These are phyloP conservation scores for Sicyos edulis DNA, from an alignment of 306 rosid species.

Conservation along the genomic window DNA sequence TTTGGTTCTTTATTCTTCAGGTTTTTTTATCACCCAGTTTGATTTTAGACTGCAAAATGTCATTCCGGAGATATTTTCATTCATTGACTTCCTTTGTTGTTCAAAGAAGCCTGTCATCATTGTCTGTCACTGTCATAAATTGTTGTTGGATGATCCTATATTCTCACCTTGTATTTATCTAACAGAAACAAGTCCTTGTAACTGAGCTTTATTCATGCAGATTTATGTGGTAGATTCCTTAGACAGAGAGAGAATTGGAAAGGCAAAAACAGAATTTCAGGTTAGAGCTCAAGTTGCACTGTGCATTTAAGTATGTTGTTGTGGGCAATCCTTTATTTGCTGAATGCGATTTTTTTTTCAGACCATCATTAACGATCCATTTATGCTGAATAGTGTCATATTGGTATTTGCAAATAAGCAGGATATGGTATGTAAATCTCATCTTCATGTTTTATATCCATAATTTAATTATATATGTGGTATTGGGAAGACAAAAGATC, in stretches of 20 bases:
- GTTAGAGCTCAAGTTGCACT: conserved; percentile 33
- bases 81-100: background rate
- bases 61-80: background rate
- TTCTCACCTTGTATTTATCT: conserved; percentile 1
- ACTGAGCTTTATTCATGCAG: conserved; percentile 38
- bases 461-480: background rate
- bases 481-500: background rate
- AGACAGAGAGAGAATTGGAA: conserved; percentile 87
- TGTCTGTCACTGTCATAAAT: background rate
- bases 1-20: conserved; percentile 17
- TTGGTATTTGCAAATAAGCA: conserved; percentile 96
- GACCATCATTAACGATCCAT: conserved; percentile 91
- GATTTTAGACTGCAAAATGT: background rate
- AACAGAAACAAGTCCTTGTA: background rate
- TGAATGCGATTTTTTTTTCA: conserved; percentile 35
- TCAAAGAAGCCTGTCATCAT: background rate
- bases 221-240: conserved; percentile 89
- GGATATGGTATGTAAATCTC: conserved; percentile 66
- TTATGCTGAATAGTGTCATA: conserved; percentile 91
- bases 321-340: conserved; percentile 20
- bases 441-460: conserved; percentile 12
- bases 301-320: conserved; percentile 16
- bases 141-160: background rate
- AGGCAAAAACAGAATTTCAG: conserved; percentile 92
- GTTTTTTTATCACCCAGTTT: background rate